Evolutionary conservation across 2,329 filamentous ascomycete species (phyloP).

Genomic region (Hypoxylon sp.): DNA sequence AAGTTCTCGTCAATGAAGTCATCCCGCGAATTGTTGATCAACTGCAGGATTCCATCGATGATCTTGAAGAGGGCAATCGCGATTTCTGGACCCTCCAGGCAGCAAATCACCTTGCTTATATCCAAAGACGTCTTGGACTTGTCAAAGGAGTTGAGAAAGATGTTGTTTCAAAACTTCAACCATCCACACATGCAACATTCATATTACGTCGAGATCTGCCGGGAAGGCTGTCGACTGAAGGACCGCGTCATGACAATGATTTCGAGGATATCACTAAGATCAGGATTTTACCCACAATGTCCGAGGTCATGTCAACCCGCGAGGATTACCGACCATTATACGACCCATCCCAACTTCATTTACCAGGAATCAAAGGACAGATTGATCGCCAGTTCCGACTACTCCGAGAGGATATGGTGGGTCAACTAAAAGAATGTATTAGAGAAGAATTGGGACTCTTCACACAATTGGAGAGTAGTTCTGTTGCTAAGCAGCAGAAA

Average conservation of each 20-base stretch:
- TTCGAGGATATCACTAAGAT: slow-evolving; percentile 62
- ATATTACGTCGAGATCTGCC: slow-evolving; percentile 28
- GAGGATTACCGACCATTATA: slow-evolving; percentile 62
- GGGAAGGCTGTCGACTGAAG: slow-evolving; percentile 27
- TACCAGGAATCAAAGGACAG: slow-evolving; percentile 62
- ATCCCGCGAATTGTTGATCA: slow-evolving; percentile 21
- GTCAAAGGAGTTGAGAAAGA: slow-evolving; percentile 7
- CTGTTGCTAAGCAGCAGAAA: slow-evolving; percentile 29
- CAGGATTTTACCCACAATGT: slow-evolving; percentile 64
- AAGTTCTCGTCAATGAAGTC: slow-evolving; percentile 13
- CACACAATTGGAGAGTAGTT: neutral
- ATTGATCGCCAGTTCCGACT: slow-evolving; percentile 70
- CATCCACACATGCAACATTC: slow-evolving; percentile 1
- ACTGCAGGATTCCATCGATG: slow-evolving; percentile 19
- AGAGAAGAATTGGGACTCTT: slow-evolving; percentile 24
- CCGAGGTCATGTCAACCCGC: slow-evolving; percentile 61
- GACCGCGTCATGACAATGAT: slow-evolving; percentile 52
- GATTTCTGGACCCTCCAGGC: slow-evolving; percentile 32
- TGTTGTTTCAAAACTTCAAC: neutral
- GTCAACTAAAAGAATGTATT: slow-evolving; percentile 59
- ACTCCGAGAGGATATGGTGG: slow-evolving; percentile 68
- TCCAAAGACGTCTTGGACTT: slow-evolving; percentile 28
- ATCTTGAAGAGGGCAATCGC: slow-evolving; percentile 5
- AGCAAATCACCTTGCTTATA: slow-evolving; percentile 33
- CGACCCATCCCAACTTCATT: slow-evolving; percentile 59